phyloP scores from a whole-genome alignment of 202 grass and related monocot species.

The Sporobolus alterniflorus region DNA sequence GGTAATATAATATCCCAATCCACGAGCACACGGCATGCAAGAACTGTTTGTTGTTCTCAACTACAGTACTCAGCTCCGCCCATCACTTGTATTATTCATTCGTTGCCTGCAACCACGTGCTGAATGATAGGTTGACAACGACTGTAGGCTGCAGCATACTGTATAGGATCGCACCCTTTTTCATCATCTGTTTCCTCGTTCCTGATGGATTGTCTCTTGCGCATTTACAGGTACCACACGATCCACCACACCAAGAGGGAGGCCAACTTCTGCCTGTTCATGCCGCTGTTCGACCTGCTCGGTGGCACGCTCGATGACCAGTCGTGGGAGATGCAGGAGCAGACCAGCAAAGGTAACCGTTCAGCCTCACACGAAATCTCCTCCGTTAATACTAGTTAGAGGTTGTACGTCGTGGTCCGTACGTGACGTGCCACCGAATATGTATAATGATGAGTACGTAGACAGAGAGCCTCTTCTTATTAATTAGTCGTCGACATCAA shows the following conservation, averaged over 20 bases:
- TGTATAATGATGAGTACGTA: neutral
- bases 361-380: neutral
- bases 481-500: too few relatives aligned
- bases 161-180: neutral
- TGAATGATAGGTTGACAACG: neutral
- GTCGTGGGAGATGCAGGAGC: constrained; percentile 68
- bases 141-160: neutral
- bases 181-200: neutral
- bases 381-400: neutral
- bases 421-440: neutral
- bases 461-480: too few relatives aligned
- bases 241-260: constrained; percentile 71
- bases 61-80: neutral
- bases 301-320: constrained; percentile 63
- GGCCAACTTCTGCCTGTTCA: constrained; percentile 98
- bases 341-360: constrained; percentile 57
- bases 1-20: too few relatives aligned
- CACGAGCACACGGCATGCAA: too few relatives aligned
- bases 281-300: constrained; percentile 91
- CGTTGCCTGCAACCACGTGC: neutral
- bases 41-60: too few relatives aligned
- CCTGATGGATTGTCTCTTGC: too few relatives aligned
- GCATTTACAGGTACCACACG: constrained; percentile 3
- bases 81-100: neutral
- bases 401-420: neutral